Percentiles rank a stretch among this genome's conserved stretches.
phyloP scores from a whole-genome alignment of 192 early-diverging fungal species.

The Coemansia reversa region DNA sequence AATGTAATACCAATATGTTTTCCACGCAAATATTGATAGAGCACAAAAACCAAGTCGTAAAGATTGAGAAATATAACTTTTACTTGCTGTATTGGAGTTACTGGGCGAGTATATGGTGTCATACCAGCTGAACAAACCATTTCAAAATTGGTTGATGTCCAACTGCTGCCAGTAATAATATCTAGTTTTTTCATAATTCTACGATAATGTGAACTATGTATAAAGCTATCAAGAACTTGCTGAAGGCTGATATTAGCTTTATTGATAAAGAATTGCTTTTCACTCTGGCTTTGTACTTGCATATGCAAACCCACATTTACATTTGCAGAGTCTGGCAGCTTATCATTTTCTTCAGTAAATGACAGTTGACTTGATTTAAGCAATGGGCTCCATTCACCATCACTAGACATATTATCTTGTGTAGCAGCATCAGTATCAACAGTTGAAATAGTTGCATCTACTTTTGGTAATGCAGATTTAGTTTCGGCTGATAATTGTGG shows the following conservation, averaged over 20 bases:
- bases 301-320: background rate
- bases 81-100: slow-evolving; percentile 42
- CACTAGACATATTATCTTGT: background rate
- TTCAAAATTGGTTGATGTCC: slow-evolving; percentile 34
- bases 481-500: background rate
- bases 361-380: slow-evolving; percentile 14
- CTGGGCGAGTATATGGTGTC: slow-evolving; percentile 32
- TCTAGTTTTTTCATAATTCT: slow-evolving; percentile 17
- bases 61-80: slow-evolving; percentile 41
- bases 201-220: slow-evolving; percentile 10
- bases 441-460: background rate
- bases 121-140: slow-evolving; percentile 30
- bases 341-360: background rate
- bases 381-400: slow-evolving; percentile 37
- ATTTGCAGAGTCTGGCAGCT: background rate
- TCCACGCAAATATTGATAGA: slow-evolving; percentile 8
- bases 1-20: background rate
- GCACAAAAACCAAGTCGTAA: slow-evolving; percentile 20
- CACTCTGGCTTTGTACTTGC: background rate
- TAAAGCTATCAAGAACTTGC: slow-evolving; percentile 28
- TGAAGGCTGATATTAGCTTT: slow-evolving; percentile 20
- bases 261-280: slow-evolving; percentile 27
- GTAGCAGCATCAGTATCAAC: background rate
- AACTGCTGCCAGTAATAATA: slow-evolving; percentile 18
- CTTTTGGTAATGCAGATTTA: background rate